Evolutionary conservation across 768 basidiomycete species (phyloP).

Genomic region (Gloeostereum incarnatum): DNA sequence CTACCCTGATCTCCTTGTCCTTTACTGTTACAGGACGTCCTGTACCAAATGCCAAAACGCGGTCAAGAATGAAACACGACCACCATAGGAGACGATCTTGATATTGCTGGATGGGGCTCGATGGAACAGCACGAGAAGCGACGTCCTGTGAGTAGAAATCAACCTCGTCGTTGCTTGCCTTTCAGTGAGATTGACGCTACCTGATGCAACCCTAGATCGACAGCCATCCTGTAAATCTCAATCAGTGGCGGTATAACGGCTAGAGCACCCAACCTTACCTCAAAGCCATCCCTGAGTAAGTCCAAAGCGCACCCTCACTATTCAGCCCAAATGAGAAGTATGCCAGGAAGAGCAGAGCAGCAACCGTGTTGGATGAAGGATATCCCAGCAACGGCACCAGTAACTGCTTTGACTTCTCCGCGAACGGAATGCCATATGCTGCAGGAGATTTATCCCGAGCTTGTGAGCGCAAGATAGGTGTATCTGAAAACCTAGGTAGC

Average conservation of each 20-base stretch:
- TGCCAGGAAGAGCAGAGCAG: slow-evolving; percentile 2
- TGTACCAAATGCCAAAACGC: slow-evolving; percentile 1
- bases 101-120: not conserved
- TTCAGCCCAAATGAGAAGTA: slow-evolving; percentile 4
- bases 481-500: slow-evolving; percentile 1
- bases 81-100: slow-evolving; percentile 3
- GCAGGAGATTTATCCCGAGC: not conserved
- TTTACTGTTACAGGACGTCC: slow-evolving; percentile 4
- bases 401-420: slow-evolving; percentile 3
- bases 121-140: not conserved
- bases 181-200: not conserved
- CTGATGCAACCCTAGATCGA: slow-evolving; percentile 5
- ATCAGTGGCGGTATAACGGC: not conserved
- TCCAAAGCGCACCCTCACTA: slow-evolving; percentile 3
- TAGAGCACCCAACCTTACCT: not conserved
- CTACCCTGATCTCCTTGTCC: slow-evolving; percentile 3
- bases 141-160: not conserved
- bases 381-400: slow-evolving; percentile 2
- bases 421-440: slow-evolving; percentile 4
- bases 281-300: slow-evolving; percentile 4
- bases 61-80: slow-evolving; percentile 4
- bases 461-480: not conserved
- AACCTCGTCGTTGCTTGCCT: not conserved
- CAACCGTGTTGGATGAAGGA: slow-evolving; percentile 1
- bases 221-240: slow-evolving; percentile 1